These are phyloP conservation scores for Phytopythium mirpurense DNA, from an alignment of 352 stramenopile species.

Conservation along the genomic window DNA sequence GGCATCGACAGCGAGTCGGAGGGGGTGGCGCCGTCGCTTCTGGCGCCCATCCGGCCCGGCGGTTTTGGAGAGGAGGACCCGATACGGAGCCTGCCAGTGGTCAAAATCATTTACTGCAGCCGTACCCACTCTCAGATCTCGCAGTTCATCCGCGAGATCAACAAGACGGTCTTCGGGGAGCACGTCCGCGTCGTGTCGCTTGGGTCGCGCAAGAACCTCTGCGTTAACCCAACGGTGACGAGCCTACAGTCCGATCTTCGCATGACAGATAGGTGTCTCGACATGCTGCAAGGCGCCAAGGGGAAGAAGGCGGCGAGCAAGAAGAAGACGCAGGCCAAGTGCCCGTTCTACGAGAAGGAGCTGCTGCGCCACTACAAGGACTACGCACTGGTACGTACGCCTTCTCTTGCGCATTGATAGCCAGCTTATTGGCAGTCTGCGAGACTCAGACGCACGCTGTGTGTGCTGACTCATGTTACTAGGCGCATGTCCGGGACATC, in stretches of 20 bases:
- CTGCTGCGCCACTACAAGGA: conserved; percentile 68
- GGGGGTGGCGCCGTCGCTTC: background rate
- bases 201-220: conserved; percentile 83
- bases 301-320: conserved; percentile 32
- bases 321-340: conserved; percentile 59
- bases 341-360: conserved; percentile 79
- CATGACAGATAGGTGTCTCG: conserved; percentile 82
- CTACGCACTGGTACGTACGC: conserved; percentile 55
- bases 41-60: background rate
- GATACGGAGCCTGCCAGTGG: conserved; percentile 30
- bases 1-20: conserved; percentile 38
- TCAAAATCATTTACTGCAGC: conserved; percentile 90
- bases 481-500: conserved; percentile 91
- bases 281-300: conserved; percentile 81
- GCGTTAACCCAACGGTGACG: conserved; percentile 65
- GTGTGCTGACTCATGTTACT: background rate
- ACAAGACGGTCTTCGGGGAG: conserved; percentile 68
- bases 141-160: conserved; percentile 86
- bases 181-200: conserved; percentile 76
- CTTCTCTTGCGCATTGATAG: background rate
- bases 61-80: conserved; percentile 13
- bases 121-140: conserved; percentile 88
- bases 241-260: conserved; percentile 65
- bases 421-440: conserved; percentile 4
- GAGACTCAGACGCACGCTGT: conserved; percentile 1